These are phyloP conservation scores for Kregervanrija fluxuum DNA, from an alignment of 805 yeast genomes.

Conservation along the genomic window DNA sequence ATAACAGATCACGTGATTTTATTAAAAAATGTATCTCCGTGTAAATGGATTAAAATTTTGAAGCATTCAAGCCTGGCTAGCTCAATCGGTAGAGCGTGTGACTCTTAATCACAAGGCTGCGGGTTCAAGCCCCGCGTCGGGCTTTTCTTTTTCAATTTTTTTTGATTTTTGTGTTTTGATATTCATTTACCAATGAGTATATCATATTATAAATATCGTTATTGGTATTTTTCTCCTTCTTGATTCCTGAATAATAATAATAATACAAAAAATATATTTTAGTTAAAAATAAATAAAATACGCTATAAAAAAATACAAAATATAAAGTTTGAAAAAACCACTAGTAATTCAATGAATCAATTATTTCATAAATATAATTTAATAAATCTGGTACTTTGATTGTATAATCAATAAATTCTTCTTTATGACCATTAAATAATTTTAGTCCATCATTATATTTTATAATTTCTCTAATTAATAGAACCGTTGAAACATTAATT, in stretches of 20 bases:
- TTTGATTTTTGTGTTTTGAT: background rate
- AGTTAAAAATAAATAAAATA: background rate
- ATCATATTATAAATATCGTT: background rate
- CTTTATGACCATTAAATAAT: conserved; percentile 26
- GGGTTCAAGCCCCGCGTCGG: conserved; percentile 15
- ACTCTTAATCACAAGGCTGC: conserved; percentile 12
- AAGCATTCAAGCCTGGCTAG: conserved; percentile 9
- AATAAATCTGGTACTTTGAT: conserved; percentile 30
- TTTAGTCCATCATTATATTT: conserved; percentile 27
- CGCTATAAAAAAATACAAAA: background rate
- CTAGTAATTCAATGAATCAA: conserved; percentile 1
- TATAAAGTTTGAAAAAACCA: background rate
- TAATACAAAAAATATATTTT: background rate
- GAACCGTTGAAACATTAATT: conserved; percentile 32
- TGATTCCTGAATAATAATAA: background rate
- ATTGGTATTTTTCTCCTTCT: too few relatives aligned
- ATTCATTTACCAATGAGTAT: background rate
- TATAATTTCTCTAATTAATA: conserved; percentile 30
- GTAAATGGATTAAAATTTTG: too few relatives aligned
- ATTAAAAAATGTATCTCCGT: too few relatives aligned
- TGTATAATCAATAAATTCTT: conserved; percentile 25
- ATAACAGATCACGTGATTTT: too few relatives aligned
- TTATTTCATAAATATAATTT: conserved; percentile 19
- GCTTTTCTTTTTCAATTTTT: conserved; percentile 5
- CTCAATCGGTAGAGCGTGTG: conserved; percentile 16